phyloP scores from a whole-genome alignment of 208 protist species.

The Trichomonas gallinae region DNA sequence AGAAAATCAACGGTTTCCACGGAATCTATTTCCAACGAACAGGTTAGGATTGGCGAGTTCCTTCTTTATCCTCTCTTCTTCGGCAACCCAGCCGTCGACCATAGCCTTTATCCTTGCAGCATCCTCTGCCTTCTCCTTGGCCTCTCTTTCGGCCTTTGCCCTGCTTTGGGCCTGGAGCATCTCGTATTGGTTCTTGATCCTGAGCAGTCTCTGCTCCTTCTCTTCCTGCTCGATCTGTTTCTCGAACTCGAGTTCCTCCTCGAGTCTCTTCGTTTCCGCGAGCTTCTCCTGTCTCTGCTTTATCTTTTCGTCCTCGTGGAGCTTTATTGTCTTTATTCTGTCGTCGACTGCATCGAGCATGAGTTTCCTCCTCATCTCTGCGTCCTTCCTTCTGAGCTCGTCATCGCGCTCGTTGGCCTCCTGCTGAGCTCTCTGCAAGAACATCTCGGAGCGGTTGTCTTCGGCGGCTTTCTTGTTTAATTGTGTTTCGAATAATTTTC shows the following conservation, averaged over 20 bases:
- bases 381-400: background rate
- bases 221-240: background rate
- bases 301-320: background rate
- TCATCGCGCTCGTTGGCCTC: background rate
- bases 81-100: background rate
- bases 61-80: background rate
- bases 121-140: background rate
- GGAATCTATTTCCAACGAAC: background rate
- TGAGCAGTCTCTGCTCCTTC: background rate
- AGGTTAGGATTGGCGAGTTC: background rate
- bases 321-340: background rate
- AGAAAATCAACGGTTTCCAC: background rate
- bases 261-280: background rate
- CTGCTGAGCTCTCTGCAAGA: background rate
- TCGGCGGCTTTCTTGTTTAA: background rate
- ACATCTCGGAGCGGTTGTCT: background rate
- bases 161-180: background rate
- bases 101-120: background rate
- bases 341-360: slow-evolving; percentile 7
- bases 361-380: background rate
- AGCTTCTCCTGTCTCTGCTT: background rate
- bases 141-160: background rate
- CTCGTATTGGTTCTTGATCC: background rate
- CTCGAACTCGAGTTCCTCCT: background rate
- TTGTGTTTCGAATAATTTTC: background rate